A percentile compares a stretch with the other conserved stretches of the same genome.
Evolutionary conservation across 768 basidiomycete species (phyloP).

Genomic region (Cyclocybe cylindracea): DNA sequence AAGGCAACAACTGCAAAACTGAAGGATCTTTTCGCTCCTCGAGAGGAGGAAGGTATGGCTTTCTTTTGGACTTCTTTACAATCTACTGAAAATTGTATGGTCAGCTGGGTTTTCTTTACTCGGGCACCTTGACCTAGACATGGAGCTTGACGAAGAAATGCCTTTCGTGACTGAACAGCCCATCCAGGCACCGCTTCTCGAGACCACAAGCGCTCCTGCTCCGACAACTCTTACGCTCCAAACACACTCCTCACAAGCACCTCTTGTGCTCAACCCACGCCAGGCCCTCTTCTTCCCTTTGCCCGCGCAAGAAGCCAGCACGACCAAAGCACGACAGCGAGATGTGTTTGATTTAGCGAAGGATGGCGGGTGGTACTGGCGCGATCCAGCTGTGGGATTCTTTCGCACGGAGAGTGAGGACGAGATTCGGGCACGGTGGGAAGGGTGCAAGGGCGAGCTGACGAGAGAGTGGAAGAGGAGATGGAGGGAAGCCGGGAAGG

Average conservation of each 20-base stretch:
- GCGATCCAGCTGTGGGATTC: conserved; percentile 42
- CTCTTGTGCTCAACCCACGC: conserved; percentile 49
- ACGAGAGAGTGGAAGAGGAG: conserved; percentile 79
- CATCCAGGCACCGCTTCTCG: conserved; percentile 2
- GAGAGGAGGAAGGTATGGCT: conserved; percentile 58
- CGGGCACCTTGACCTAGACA: conserved; percentile 71
- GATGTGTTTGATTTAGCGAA: conserved; percentile 51
- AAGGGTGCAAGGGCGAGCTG: conserved; percentile 62
- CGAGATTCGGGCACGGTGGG: conserved; percentile 72
- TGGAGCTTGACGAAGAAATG: conserved; percentile 66
- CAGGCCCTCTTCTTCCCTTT: conserved; percentile 68
- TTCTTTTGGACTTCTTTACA: neutral
- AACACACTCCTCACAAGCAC: conserved; percentile 21
- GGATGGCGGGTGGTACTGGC: conserved; percentile 52
- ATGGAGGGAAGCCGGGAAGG: conserved; percentile 74
- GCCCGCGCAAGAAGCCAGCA: conserved; percentile 18
- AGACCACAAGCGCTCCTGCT: conserved; percentile 7
- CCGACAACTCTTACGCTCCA: conserved; percentile 14
- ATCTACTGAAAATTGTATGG: neutral
- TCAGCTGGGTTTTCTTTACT: conserved; percentile 75
- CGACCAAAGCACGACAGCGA: conserved; percentile 35
- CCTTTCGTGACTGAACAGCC: conserved; percentile 25
- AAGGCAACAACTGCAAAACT: conserved; percentile 36
- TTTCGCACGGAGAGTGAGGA: conserved; percentile 52
- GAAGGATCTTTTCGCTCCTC: conserved; percentile 75